Base-by-base conservation (phyloP, 352 stramenopile species). In the Phytophthora ohioensis region DNA sequence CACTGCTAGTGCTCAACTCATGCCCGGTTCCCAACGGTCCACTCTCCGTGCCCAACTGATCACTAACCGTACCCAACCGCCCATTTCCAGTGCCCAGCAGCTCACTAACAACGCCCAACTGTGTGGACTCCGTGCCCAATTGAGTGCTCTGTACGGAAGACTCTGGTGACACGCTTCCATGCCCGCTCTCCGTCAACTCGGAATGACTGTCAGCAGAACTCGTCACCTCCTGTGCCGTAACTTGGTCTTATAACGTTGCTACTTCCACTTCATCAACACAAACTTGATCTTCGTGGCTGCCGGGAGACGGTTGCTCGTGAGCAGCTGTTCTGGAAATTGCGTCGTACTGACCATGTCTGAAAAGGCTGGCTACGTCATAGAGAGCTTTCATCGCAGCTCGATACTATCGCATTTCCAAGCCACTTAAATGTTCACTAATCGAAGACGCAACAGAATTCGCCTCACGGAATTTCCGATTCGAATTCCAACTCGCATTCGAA, bases 341-440 rank as follows among this genome's bases (percentile, higher is more conserved):
- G 15, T 55, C 34, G 43, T 55, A 69, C 4, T 68, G 30, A 3
- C 55, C 43, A 35, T 64, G 57, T 30, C 65, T 68, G 42, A 69
- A 64, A 31, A 64, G 27, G n/a, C 3, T 36, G 5, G 45, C 47
- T 5, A 73, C 45, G 13, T 13, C 12, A 13, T 46, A 17, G 34
- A 67, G 21, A 9, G 12, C 43, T 5, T 42, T 31, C 35, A 68
- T 47, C 0, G 52, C 66, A 5, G 31, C 17, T 9, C 17, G 35
- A 39, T 68, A 73, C 15, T 64, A 35, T 27, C 27, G 32, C 66
- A 68, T 69, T 5, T 52, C 58, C 13, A 73, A 8, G 10, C 52
- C 58, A 57, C 41, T 58, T n/a, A 69, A 57, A 12, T 35, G 54
- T 2, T 69, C 52, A 41, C 53, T 68, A 34, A 69, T 73, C 2